These are phyloP conservation scores for Solanum megistacrolobum DNA, from an alignment of 257 asterid species.

Conservation along the genomic window DNA sequence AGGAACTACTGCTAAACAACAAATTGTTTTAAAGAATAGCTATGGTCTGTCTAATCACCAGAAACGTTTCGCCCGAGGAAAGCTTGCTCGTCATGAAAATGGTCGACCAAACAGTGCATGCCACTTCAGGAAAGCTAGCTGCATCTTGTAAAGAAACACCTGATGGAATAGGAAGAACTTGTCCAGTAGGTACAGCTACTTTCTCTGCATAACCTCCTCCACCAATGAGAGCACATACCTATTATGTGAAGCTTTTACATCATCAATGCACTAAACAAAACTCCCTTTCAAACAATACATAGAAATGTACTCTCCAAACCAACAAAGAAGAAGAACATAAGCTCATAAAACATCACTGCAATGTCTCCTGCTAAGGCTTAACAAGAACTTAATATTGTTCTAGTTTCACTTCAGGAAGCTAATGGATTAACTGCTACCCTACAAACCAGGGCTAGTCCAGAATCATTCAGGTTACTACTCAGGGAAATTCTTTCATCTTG, in stretches of 20 bases:
- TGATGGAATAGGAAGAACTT: conserved; percentile 80
- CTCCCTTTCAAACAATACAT: neutral
- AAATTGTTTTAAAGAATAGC: neutral
- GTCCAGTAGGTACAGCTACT: conserved; percentile 73
- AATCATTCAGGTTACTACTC: neutral
- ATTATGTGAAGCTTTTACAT: neutral
- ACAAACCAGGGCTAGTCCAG: neutral
- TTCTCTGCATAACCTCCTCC: conserved; percentile 99
- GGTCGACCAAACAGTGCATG: conserved; percentile 96
- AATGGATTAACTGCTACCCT: neutral
- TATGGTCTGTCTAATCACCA: conserved; percentile 36
- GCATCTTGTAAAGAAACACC: conserved; percentile 86
- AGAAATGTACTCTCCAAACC: neutral
- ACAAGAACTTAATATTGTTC: neutral
- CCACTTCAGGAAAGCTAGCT: conserved; percentile 93
- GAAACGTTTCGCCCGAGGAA: conserved; percentile 64
- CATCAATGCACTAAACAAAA: neutral
- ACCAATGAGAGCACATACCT: conserved; percentile 91
- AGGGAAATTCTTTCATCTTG: neutral
- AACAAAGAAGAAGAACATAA: neutral
- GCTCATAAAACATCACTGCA: neutral
- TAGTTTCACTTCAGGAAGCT: neutral
- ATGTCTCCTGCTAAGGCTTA: neutral
- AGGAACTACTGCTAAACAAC: neutral
- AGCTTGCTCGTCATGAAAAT: conserved; percentile 81